A percentile compares a stretch with the other conserved stretches of the same genome.
These are phyloP conservation scores for Pythium rhizo-oryzae DNA, from an alignment of 352 stramenopile genomes.

Conservation along the genomic window DNA sequence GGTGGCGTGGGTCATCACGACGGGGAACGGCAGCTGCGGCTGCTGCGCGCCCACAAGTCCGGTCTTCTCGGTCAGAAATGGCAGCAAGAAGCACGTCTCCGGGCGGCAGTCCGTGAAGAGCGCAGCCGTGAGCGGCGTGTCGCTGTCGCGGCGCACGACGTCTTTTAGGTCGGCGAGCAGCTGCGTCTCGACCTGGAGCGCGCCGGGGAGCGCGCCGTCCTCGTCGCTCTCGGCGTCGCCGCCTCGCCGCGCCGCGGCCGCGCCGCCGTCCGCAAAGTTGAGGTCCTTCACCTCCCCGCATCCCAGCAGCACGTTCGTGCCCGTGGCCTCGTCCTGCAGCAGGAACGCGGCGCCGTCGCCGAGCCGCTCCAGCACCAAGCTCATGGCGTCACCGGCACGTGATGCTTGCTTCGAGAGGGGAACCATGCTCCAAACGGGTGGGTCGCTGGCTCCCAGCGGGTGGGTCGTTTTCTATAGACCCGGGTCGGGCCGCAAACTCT, in stretches of 20 bases:
- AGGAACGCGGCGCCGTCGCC: conserved; percentile 69
- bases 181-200: conserved; percentile 38
- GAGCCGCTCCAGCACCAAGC: conserved; percentile 63
- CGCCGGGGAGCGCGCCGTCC: conserved; percentile 34
- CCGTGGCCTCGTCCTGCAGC: conserved; percentile 58
- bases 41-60: conserved; percentile 30
- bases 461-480: background rate
- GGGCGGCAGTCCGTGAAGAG: conserved; percentile 74
- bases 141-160: conserved; percentile 45
- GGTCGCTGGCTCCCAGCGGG: background rate
- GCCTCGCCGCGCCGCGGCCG: background rate
- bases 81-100: conserved; percentile 71
- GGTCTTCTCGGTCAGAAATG: conserved; percentile 71
- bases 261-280: conserved; percentile 20
- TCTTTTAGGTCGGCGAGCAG: conserved; percentile 68
- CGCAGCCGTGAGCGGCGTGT: conserved; percentile 47
- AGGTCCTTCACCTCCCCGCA: conserved; percentile 51
- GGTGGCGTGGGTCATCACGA: conserved; percentile 82
- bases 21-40: conserved; percentile 34
- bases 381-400: conserved; percentile 59
- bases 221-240: conserved; percentile 43
- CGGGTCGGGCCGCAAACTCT: background rate
- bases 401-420: background rate
- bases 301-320: conserved; percentile 54
- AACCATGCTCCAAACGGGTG: background rate